Percentiles rank a stretch among this genome's conserved stretches.
phyloP scores from a whole-genome alignment of 2,329 filamentous ascomycete species.

The Chaetomiaceae sp. region DNA sequence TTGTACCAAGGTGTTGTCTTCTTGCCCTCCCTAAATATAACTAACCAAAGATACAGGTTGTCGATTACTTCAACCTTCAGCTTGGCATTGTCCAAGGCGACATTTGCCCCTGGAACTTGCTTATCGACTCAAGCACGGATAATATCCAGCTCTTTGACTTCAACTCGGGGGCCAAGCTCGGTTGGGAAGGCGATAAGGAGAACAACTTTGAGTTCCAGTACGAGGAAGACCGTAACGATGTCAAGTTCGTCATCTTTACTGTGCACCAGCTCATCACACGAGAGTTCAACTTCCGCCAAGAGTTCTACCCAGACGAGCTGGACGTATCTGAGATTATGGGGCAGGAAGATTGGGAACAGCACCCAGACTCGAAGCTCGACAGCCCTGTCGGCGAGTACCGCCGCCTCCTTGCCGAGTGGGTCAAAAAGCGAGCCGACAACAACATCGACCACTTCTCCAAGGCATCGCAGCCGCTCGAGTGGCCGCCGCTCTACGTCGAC shows the following conservation, averaged over 20 bases:
- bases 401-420: slow-evolving; percentile 26
- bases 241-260: slow-evolving; percentile 29
- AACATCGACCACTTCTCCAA: not conserved
- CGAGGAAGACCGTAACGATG: slow-evolving; percentile 11
- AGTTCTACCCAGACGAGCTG: slow-evolving; percentile 25
- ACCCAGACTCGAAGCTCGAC: slow-evolving; percentile 32
- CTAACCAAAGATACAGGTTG: not conserved
- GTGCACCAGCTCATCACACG: slow-evolving; percentile 35
- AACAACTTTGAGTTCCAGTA: slow-evolving; percentile 1
- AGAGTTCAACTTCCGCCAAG: slow-evolving; percentile 25
- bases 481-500: not conserved
- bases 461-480: slow-evolving; percentile 5
- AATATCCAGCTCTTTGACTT: slow-evolving; percentile 19
- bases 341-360: slow-evolving; percentile 29
- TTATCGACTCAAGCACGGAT: slow-evolving; percentile 16
- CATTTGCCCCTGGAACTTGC: slow-evolving; percentile 13
- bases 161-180: slow-evolving; percentile 13
- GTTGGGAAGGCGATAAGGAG: slow-evolving; percentile 16
- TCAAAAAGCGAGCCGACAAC: slow-evolving; percentile 16
- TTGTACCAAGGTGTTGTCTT: not conserved
- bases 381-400: slow-evolving; percentile 29
- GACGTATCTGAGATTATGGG: slow-evolving; percentile 8
- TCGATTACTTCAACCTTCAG: slow-evolving; percentile 17
- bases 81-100: slow-evolving; percentile 19
- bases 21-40: not conserved